A percentile compares a stretch with the other conserved stretches of the same genome.
phyloP scores from a whole-genome alignment of 441 rosid species.

The Melastoma candidum region DNA sequence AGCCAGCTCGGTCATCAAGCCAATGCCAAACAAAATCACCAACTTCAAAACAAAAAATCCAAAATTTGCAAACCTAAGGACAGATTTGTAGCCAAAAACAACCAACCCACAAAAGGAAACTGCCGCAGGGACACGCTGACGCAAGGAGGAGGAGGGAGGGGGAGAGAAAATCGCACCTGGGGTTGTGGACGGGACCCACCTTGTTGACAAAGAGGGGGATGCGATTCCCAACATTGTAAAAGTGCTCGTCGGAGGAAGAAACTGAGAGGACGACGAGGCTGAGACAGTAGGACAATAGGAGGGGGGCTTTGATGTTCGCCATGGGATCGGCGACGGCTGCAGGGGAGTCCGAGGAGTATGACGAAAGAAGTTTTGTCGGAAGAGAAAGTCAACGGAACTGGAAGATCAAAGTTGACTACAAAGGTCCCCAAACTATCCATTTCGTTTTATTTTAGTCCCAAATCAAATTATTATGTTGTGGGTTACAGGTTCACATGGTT shows the following conservation, averaged over 20 bases:
- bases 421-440: too few relatives aligned
- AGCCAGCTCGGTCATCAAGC: not conserved
- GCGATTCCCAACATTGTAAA: slow-evolving; percentile 50
- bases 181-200: slow-evolving; percentile 57
- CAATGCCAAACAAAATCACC: not conserved
- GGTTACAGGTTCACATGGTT: too few relatives aligned
- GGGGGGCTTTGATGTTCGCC: not conserved
- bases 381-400: too few relatives aligned
- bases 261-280: slow-evolving; percentile 17
- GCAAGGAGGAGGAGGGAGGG: not conserved
- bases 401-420: too few relatives aligned
- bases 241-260: slow-evolving; percentile 24
- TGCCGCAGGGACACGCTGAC: not conserved
- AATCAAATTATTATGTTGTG: too few relatives aligned
- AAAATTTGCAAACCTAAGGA: too few relatives aligned
- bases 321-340: too few relatives aligned
- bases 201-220: slow-evolving; percentile 56
- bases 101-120: not conserved
- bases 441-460: too few relatives aligned
- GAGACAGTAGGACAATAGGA: slow-evolving; percentile 13
- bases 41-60: too few relatives aligned
- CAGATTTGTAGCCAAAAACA: not conserved
- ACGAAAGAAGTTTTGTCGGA: too few relatives aligned
- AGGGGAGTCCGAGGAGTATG: too few relatives aligned
- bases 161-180: slow-evolving; percentile 26